Evolutionary conservation across 495 filamentous ascomycete species (phyloP).

Genomic region (Lasiosphaeria ovina): DNA sequence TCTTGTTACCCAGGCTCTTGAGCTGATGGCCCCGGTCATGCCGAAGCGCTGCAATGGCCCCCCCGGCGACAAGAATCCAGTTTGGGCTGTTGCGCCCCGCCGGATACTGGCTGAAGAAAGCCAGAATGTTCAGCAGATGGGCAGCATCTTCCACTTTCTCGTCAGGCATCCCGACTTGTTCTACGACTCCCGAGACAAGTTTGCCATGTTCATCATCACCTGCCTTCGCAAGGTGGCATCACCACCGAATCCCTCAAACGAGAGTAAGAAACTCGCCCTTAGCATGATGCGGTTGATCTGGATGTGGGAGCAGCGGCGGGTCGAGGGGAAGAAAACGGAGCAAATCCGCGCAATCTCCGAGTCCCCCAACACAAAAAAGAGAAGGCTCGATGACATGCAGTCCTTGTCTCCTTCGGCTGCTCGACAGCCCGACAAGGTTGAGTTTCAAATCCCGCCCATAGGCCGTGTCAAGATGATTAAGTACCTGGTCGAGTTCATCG

Average conservation of each 20-base stretch:
- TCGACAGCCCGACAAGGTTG: conserved; percentile 54
- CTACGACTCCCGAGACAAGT: conserved; percentile 90
- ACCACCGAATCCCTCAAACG: conserved; percentile 81
- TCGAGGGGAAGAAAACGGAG: conserved; percentile 50
- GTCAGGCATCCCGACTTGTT: conserved; percentile 91
- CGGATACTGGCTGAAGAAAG: conserved; percentile 92
- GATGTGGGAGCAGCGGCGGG: conserved; percentile 85
- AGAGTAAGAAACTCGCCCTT: conserved; percentile 87
- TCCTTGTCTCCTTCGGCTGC: conserved; percentile 49
- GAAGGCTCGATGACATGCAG: conserved; percentile 62
- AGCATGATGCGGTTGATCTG: conserved; percentile 87
- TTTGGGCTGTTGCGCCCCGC: conserved; percentile 89
- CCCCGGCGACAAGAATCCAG: conserved; percentile 47
- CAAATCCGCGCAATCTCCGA: conserved; percentile 53
- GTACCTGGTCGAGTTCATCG: conserved; percentile 89
- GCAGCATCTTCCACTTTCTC: conserved; percentile 94
- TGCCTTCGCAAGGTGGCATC: conserved; percentile 85
- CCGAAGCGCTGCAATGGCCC: conserved; percentile 63
- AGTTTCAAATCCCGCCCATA: conserved; percentile 65
- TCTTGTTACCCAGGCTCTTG: conserved; percentile 89
- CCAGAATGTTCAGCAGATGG: conserved; percentile 95
- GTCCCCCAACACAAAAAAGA: conserved; percentile 72
- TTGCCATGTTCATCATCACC: conserved; percentile 81
- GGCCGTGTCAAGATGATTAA: conserved; percentile 78
- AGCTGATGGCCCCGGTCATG: conserved; percentile 89